These are phyloP conservation scores for Alternaria infectoria DNA, from an alignment of 2,329 filamentous ascomycete species.

Conservation along the genomic window DNA sequence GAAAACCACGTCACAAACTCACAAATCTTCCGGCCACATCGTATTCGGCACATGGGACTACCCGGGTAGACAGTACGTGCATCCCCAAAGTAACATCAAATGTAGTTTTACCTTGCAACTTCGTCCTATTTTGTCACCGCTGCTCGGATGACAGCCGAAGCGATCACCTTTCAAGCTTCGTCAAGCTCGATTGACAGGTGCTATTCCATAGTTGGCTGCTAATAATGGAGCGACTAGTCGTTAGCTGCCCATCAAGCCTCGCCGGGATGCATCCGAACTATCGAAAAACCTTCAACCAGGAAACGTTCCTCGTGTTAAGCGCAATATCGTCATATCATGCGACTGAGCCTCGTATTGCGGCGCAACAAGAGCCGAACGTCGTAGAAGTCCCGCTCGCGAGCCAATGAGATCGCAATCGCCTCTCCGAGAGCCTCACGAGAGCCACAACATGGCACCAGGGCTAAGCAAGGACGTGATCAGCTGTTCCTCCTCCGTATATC, in stretches of 20 bases:
- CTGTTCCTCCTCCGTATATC: neutral
- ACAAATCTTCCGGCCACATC: neutral
- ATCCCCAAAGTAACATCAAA: neutral
- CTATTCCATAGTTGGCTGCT: neutral
- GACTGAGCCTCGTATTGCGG: conserved; percentile 3
- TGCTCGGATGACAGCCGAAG: neutral
- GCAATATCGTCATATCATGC: neutral
- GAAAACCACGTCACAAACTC: neutral
- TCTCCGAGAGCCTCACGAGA: neutral
- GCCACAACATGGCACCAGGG: neutral
- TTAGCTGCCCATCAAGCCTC: neutral
- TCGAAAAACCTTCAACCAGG: neutral
- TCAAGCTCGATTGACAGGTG: neutral
- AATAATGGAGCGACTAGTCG: neutral
- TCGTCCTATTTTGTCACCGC: neutral
- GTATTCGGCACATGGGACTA: neutral
- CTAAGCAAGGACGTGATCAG: neutral
- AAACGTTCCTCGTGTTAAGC: neutral
- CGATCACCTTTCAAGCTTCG: neutral
- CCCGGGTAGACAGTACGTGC: neutral
- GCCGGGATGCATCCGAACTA: neutral
- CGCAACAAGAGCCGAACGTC: neutral
- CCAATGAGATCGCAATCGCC: neutral
- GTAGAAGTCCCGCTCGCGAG: neutral
- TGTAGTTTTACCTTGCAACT: neutral